Percentiles rank a stretch among this genome's conserved stretches.
These are phyloP conservation scores for Sphagnum contortum DNA, from an alignment of 225 moss, liverwort and hornwort genomes.

Conservation along the genomic window DNA sequence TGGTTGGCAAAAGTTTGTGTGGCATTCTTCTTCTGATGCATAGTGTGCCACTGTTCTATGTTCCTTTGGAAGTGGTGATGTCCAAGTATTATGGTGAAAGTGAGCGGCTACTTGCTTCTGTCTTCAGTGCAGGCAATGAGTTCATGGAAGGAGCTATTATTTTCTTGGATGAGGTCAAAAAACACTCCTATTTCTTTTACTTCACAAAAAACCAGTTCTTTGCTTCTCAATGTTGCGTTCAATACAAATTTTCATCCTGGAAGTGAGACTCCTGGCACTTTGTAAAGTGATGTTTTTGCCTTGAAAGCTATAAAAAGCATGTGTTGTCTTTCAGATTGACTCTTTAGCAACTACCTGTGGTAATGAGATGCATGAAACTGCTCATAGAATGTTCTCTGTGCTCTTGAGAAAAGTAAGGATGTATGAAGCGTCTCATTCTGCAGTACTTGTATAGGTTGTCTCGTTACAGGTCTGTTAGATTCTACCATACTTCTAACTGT, in stretches of 20 bases:
- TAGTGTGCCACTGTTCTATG: slow-evolving; percentile 69
- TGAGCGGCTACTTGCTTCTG: slow-evolving; percentile 62
- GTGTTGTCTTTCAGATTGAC: slow-evolving; percentile 32
- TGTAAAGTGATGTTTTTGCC: no score
- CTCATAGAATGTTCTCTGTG: slow-evolving; percentile 65
- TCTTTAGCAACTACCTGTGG: slow-evolving; percentile 73
- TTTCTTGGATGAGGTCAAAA: slow-evolving; percentile 63
- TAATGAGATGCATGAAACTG: slow-evolving; percentile 82
- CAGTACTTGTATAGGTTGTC: no score
- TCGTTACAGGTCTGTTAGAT: no score
- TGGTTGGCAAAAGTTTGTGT: no score
- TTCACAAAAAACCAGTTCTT: no score
- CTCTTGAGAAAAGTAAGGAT: slow-evolving; percentile 48
- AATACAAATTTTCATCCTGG: no score
- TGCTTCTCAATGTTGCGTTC: no score
- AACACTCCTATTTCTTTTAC: background rate
- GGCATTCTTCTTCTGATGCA: slow-evolving; percentile 7
- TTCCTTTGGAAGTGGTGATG: slow-evolving; percentile 78
- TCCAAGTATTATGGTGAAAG: slow-evolving; percentile 88
- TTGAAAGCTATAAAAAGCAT: no score
- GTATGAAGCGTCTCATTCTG: no score
- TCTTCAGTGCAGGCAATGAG: slow-evolving; percentile 77
- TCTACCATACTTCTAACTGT: no score
- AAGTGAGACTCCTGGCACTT: no score
- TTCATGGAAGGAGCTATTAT: slow-evolving; percentile 72